phyloP scores from a whole-genome alignment of 192 early-diverging fungal genomes.

The Backusella australiensis region DNA sequence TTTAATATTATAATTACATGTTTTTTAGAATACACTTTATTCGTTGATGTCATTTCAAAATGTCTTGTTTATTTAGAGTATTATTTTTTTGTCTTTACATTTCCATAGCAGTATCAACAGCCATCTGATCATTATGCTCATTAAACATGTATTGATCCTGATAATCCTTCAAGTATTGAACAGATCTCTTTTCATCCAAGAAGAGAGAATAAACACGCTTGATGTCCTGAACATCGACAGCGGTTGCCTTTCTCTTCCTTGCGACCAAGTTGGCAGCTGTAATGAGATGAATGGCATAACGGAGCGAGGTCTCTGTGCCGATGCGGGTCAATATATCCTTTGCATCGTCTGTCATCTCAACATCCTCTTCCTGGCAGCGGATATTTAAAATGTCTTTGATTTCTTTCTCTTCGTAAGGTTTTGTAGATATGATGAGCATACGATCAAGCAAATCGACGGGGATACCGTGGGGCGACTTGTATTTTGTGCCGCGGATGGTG shows the following conservation, averaged over 20 bases:
- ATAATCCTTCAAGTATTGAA: slow-evolving; percentile 92
- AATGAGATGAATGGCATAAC: slow-evolving; percentile 96
- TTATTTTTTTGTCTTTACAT: slow-evolving; percentile 28
- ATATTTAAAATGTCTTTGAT: slow-evolving; percentile 88
- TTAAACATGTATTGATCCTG: slow-evolving; percentile 96
- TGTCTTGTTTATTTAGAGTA: background rate
- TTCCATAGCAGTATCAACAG: slow-evolving; percentile 37
- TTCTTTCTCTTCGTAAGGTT: slow-evolving; percentile 82
- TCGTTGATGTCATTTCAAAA: background rate
- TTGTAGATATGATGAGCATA: slow-evolving; percentile 91
- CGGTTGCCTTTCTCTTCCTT: slow-evolving; percentile 83
- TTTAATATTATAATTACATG: background rate
- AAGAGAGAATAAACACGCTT: slow-evolving; percentile 93
- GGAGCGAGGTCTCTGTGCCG: slow-evolving; percentile 88
- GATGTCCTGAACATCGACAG: slow-evolving; percentile 94
- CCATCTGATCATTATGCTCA: slow-evolving; percentile 37
- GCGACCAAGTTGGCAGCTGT: slow-evolving; percentile 91
- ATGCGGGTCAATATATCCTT: slow-evolving; percentile 83
- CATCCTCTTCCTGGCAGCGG: slow-evolving; percentile 87
- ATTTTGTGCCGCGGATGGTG: slow-evolving; percentile 93
- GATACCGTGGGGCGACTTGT: slow-evolving; percentile 95
- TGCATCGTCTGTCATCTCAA: slow-evolving; percentile 88
- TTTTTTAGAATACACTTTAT: background rate
- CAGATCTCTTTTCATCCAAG: slow-evolving; percentile 94
- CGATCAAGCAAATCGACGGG: slow-evolving; percentile 96